Conservation (phyloP, 176 grass and related monocot species). For the Zea luxurians region DNA sequence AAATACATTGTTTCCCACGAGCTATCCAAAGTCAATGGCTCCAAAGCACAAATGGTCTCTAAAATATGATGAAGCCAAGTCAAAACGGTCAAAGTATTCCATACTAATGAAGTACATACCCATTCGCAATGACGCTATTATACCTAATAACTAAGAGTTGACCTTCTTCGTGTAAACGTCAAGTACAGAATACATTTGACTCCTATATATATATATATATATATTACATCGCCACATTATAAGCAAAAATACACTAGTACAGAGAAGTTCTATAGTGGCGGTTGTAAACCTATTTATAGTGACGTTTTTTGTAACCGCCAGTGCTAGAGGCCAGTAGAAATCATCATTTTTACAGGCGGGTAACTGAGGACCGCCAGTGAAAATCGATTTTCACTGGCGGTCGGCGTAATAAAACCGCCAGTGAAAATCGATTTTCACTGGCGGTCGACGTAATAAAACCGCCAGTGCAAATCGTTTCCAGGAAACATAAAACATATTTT, state of each 20-base stretch:
- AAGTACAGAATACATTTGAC: neutral
- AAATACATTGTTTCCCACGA: neutral
- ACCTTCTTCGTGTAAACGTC: neutral
- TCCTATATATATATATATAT: neutral
- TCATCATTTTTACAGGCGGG: too few relatives aligned
- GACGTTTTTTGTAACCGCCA: too few relatives aligned
- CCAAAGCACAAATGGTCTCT: neutral
- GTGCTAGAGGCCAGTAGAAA: too few relatives aligned
- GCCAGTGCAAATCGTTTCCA: too few relatives aligned
- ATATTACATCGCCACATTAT: neutral
- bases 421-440: too few relatives aligned
- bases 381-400: too few relatives aligned
- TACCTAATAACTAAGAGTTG: constrained; percentile 25
- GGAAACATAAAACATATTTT: too few relatives aligned
- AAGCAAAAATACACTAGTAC: neutral
- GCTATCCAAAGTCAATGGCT: constrained; percentile 23
- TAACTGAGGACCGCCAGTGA: too few relatives aligned
- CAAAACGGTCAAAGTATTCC: constrained; percentile 23
- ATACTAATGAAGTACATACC: neutral
- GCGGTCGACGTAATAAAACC: too few relatives aligned
- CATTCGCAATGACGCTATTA: neutral
- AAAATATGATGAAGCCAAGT: constrained; percentile 6
- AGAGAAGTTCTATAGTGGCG: too few relatives aligned
- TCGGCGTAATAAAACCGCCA: too few relatives aligned
- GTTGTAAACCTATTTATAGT: too few relatives aligned